phyloP scores from a whole-genome alignment of 169 alveolate genomes.

The Plasmodium reichenowi region DNA sequence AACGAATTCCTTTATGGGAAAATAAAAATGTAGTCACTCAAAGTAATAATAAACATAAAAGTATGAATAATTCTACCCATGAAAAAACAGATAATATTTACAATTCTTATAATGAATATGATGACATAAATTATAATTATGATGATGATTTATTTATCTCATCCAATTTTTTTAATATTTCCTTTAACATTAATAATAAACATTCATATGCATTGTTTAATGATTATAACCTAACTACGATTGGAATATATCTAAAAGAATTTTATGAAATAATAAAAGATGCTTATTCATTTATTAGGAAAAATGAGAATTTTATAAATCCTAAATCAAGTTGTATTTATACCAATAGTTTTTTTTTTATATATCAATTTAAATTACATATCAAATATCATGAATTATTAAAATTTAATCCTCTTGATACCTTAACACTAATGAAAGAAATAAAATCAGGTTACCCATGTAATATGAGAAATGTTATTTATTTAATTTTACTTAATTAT shows the following conservation, averaged over 20 bases:
- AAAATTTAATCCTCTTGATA: constrained; percentile 21
- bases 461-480: constrained; percentile 15
- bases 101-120: no score
- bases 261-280: constrained; percentile 48
- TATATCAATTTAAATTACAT: constrained; percentile 46
- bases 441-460: constrained; percentile 35
- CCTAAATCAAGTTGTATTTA: constrained; percentile 1
- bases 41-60: no score
- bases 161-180: constrained; percentile 20
- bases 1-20: no score
- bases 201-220: not conserved
- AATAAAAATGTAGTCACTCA: no score
- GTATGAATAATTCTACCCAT: no score
- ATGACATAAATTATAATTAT: no score
- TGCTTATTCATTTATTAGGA: constrained; percentile 42
- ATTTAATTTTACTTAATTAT: constrained; percentile 30
- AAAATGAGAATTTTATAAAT: not conserved
- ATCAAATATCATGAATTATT: constrained; percentile 19
- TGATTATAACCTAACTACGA: constrained; percentile 11
- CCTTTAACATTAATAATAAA: not conserved
- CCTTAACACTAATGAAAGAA: constrained; percentile 3
- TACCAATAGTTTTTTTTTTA: constrained; percentile 11
- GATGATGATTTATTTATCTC: not conserved
- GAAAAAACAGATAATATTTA: no score
- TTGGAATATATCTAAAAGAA: constrained; percentile 31